Base-by-base conservation (phyloP, 1,284 basidiomycete species). In the Malassezia obtusa region DNA sequence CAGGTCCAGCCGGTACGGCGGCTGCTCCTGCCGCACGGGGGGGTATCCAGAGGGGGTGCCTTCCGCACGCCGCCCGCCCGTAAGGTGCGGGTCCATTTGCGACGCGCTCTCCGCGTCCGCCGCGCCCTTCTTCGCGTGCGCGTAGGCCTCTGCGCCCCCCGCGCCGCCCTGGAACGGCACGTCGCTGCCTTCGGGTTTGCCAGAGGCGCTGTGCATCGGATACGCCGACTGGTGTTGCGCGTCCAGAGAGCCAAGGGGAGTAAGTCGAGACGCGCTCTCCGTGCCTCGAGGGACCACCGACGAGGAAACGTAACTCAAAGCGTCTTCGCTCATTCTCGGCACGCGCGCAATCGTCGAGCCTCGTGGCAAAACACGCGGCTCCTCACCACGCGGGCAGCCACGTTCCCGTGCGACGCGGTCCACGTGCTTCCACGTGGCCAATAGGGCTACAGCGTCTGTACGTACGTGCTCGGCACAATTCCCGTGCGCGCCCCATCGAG, bases 401-500 rank as follows among this genome's bases (percentile, higher is more conserved):
- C 50, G 50, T 52, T 51, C 21, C 35, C 50, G 43, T 21, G 36
- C 21, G 11, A 19, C 15, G 15, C 11, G 22, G 37, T 19, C 36
- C 49, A 51, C 49, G 49, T 52, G 50, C n/a, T 8, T 6, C 31
- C 33, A 45, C 49, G 45, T 25, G 43, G 21, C 22, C 30, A 14
- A 19, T 8, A 5, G 26, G 15, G 19, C 50, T 41, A 47, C 36
- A 35, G 26, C 19, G n/a, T 21, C 31, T 55, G 35, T 11, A 69
- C 58, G 47, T 69, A 69, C 6, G 48, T 54, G 0, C 53, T 49
- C 0, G 67, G 67, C n/a, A 69, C 65, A 31, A 69, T 66, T 10
- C 67, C 67, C 22, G 37, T 33, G 26, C 36, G 46, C 25, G 30
- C 22, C 25, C 58, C 60, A n/a, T 60, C 54, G 12, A 21, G 36